Conservation (phyloP, 768 basidiomycete species). For the Amanita rubescens region DNA sequence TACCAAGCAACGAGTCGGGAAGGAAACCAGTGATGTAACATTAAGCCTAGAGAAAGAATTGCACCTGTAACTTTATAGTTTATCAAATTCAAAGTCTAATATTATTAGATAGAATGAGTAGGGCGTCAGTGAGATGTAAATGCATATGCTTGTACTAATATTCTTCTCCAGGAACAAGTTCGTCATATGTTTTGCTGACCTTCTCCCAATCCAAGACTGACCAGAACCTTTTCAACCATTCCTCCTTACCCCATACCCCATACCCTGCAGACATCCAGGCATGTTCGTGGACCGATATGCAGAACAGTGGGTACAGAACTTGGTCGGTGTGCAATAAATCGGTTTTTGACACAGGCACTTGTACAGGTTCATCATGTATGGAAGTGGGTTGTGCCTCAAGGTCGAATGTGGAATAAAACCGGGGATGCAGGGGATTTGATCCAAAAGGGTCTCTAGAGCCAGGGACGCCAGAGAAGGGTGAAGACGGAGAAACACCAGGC, state of each 20-base stretch:
- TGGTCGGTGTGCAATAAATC: constrained; percentile 37
- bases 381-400: constrained; percentile 11
- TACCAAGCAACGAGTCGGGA: constrained; percentile 33
- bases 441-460: constrained; percentile 19
- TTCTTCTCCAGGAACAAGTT: neutral
- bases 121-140: neutral
- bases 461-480: constrained; percentile 37
- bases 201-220: constrained; percentile 70
- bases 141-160: neutral
- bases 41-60: neutral
- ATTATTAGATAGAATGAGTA: neutral
- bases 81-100: neutral
- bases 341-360: constrained; percentile 14
- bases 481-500: constrained; percentile 26
- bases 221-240: constrained; percentile 82
- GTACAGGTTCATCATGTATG: constrained; percentile 6
- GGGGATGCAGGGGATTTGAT: constrained; percentile 1
- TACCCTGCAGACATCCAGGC: constrained; percentile 81
- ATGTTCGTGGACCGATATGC: constrained; percentile 75
- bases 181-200: constrained; percentile 36
- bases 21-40: no score
- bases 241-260: constrained; percentile 88
- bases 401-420: neutral
- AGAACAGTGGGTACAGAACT: constrained; percentile 66
- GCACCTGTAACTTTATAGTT: neutral